Conservation (phyloP, 257 asterid species). For the Perilla frutescens region DNA sequence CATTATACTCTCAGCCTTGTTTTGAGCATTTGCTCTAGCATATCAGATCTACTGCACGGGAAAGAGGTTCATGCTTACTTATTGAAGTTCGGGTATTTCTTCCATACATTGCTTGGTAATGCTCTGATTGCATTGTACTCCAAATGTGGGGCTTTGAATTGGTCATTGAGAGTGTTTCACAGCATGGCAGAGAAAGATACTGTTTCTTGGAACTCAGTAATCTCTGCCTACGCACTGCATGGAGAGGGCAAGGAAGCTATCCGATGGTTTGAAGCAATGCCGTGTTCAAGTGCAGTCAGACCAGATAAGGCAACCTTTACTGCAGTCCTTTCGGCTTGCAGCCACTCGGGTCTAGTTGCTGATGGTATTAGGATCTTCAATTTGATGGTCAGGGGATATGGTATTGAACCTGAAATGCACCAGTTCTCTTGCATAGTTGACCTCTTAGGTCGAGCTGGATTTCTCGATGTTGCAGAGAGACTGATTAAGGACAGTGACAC, state of each 20-base stretch:
- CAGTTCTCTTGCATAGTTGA: conserved; percentile 82
- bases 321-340: conserved; percentile 86
- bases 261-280: conserved; percentile 68
- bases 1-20: conserved; percentile 75
- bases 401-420: conserved; percentile 59
- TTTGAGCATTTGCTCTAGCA: conserved; percentile 68
- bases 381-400: conserved; percentile 53
- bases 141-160: conserved; percentile 65
- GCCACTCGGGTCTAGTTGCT: conserved; percentile 75
- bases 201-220: conserved; percentile 80
- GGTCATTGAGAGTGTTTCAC: conserved; percentile 62
- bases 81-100: conserved; percentile 52
- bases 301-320: conserved; percentile 87
- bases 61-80: conserved; percentile 66
- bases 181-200: conserved; percentile 56
- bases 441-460: conserved; percentile 77
- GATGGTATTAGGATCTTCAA: conserved; percentile 67
- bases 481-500: conserved; percentile 46
- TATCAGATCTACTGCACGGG: conserved; percentile 62
- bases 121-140: conserved; percentile 74
- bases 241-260: conserved; percentile 78
- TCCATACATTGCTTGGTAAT: conserved; percentile 63
- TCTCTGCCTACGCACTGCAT: conserved; percentile 77
- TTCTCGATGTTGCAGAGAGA: conserved; percentile 68
- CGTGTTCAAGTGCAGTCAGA: conserved; percentile 32